A percentile compares a stretch with the other conserved stretches of the same genome.
Conservation (phyloP, 768 basidiomycete genomes). For the Dendrothele bispora region DNA sequence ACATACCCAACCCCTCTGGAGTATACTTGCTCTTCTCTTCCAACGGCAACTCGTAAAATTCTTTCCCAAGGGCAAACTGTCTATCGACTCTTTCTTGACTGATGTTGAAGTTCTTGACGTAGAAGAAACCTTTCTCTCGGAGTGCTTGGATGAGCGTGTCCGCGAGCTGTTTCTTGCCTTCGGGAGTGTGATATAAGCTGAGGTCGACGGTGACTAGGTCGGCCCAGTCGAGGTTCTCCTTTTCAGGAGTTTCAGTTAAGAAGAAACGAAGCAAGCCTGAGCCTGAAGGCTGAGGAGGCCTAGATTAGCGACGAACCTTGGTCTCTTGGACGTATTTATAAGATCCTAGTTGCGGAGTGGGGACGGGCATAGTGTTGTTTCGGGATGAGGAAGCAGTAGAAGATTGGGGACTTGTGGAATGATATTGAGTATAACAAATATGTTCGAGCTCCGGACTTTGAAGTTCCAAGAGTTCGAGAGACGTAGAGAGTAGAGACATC, state of each 20-base stretch:
- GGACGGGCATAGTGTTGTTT: conserved; percentile 39
- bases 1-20: conserved; percentile 32
- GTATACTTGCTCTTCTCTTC: conserved; percentile 49
- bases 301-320: conserved; percentile 33
- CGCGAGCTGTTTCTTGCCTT: conserved; percentile 42
- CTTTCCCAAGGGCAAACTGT: conserved; percentile 46
- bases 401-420: no score
- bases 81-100: conserved; percentile 46
- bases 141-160: conserved; percentile 42
- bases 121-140: conserved; percentile 50
- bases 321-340: conserved; percentile 40
- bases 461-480: no score
- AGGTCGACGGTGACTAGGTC: conserved; percentile 49
- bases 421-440: no score
- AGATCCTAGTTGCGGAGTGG: conserved; percentile 38
- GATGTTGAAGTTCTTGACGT: conserved; percentile 52
- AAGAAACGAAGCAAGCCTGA: neutral
- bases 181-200: conserved; percentile 34
- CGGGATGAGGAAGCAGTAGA: no score
- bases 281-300: no score
- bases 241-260: conserved; percentile 17
- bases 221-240: conserved; percentile 52
- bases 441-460: no score
- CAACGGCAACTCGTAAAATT: conserved; percentile 49
- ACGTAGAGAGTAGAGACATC: no score